Conservation (phyloP, 2,329 filamentous ascomycete species). For the Stemphylium vesicarium region DNA sequence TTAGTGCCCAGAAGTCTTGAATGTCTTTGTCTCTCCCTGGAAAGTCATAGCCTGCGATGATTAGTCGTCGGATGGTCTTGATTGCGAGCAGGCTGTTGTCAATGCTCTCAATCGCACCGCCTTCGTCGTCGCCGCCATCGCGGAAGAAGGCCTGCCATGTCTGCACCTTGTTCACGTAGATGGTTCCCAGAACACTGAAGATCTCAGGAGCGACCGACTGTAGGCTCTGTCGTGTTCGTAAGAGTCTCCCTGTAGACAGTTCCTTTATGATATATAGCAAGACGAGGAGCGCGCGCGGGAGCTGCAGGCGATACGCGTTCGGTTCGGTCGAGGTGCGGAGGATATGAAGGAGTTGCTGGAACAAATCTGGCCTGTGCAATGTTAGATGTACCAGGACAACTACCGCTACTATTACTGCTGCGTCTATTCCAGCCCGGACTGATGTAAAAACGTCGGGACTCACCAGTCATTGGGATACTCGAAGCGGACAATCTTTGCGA, state of each 20-base stretch:
- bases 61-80: constrained; percentile 78
- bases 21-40: constrained; percentile 81
- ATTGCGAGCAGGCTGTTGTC: constrained; percentile 79
- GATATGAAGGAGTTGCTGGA: constrained; percentile 55
- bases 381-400: too few species aligned
- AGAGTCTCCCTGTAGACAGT: constrained; percentile 78
- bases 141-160: constrained; percentile 70
- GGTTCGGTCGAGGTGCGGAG: constrained; percentile 63
- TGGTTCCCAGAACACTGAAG: constrained; percentile 76
- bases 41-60: constrained; percentile 82
- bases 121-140: constrained; percentile 64
- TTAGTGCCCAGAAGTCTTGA: constrained; percentile 78
- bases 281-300: constrained; percentile 76
- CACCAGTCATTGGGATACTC: constrained; percentile 90
- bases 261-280: constrained; percentile 91
- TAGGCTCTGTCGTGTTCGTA: constrained; percentile 75
- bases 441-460: too few species aligned
- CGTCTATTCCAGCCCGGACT: too few species aligned
- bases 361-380: constrained; percentile 44
- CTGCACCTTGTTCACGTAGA: constrained; percentile 77
- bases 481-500: constrained; percentile 85
- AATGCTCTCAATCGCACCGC: constrained; percentile 67
- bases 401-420: too few species aligned
- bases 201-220: constrained; percentile 83
- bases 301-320: constrained; percentile 66